Conservation (phyloP, 805 yeast species). For the Hanseniaspora singularis region DNA sequence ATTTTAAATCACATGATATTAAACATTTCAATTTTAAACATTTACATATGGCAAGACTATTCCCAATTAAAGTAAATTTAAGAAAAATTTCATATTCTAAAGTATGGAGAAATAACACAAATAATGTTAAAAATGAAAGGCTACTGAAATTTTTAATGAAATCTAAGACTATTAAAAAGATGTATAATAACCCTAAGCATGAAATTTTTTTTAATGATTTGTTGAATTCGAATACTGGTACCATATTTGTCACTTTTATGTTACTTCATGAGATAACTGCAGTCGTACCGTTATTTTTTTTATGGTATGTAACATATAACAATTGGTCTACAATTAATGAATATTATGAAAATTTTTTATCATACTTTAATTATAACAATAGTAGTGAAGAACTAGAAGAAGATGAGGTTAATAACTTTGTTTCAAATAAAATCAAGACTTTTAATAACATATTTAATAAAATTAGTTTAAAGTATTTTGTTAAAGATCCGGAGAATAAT, state of each 20-base stretch:
- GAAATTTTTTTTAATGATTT: slow-evolving; percentile 22
- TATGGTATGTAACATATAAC: slow-evolving; percentile 57
- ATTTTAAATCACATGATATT: not conserved
- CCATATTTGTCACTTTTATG: slow-evolving; percentile 45
- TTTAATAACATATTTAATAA: not conserved
- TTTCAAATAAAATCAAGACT: slow-evolving; percentile 42
- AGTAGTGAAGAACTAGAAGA: not conserved
- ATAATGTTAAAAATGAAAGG: slow-evolving; percentile 3
- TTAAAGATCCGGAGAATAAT: not conserved
- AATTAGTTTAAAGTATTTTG: not conserved
- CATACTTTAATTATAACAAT: not conserved
- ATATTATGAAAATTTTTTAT: not conserved
- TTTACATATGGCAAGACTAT: not conserved
- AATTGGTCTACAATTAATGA: slow-evolving; percentile 25
- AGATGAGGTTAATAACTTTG: slow-evolving; percentile 28
- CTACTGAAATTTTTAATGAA: slow-evolving; percentile 15
- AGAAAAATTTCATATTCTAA: too few relatives aligned
- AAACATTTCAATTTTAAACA: not conserved
- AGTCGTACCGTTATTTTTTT: slow-evolving; percentile 50
- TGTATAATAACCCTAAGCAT: slow-evolving; percentile 24
- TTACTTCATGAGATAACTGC: slow-evolving; percentile 68
- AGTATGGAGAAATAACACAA: too few relatives aligned
- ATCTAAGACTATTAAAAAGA: slow-evolving; percentile 23
- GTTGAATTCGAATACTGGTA: slow-evolving; percentile 25
- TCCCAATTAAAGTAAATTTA: too few relatives aligned